Conservation (phyloP, 768 basidiomycete genomes). For the Amylocystis lapponica region DNA sequence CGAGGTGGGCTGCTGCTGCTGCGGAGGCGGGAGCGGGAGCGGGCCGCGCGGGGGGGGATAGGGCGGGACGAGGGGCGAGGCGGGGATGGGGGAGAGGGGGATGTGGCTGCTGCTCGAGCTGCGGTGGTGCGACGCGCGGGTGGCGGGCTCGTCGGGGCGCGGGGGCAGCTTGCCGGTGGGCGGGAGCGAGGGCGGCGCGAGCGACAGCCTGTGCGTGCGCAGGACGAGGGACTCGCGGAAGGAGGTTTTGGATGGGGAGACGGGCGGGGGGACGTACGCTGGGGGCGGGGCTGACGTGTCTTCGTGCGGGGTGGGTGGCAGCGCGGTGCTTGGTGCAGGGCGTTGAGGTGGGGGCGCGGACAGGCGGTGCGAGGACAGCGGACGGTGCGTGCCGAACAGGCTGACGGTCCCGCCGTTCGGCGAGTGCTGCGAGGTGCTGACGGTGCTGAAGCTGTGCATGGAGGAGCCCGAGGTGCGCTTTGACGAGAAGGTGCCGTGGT, state of each 20-base stretch:
- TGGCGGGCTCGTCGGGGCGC: conserved; percentile 51
- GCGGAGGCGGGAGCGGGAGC: conserved; percentile 28
- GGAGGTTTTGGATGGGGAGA: conserved; percentile 22
- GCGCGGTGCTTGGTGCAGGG: conserved; percentile 64
- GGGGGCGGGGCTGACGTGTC: conserved; percentile 18
- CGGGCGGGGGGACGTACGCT: conserved; percentile 20
- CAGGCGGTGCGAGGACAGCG: conserved; percentile 38
- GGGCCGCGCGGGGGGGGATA: conserved; percentile 42
- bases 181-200: conserved; percentile 51
- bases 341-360: conserved; percentile 71
- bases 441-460: conserved; percentile 19
- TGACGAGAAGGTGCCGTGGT: too few relatives aligned
- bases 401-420: conserved; percentile 8
- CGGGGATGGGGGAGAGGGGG: conserved; percentile 38
- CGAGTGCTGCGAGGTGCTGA: conserved; percentile 16
- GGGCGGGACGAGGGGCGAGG: conserved; percentile 33
- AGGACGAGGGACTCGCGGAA: conserved; percentile 56
- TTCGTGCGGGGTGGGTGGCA: conserved; percentile 54
- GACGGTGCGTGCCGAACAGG: conserved; percentile 25
- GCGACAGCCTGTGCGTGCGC: conserved; percentile 39
- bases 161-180: conserved; percentile 58
- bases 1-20: too few relatives aligned
- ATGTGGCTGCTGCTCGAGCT: conserved; percentile 21
- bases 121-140: conserved; percentile 16
- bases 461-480: conserved; percentile 25